These are phyloP conservation scores for Pythium brachiatum DNA, from an alignment of 352 stramenopile species.

Conservation along the genomic window DNA sequence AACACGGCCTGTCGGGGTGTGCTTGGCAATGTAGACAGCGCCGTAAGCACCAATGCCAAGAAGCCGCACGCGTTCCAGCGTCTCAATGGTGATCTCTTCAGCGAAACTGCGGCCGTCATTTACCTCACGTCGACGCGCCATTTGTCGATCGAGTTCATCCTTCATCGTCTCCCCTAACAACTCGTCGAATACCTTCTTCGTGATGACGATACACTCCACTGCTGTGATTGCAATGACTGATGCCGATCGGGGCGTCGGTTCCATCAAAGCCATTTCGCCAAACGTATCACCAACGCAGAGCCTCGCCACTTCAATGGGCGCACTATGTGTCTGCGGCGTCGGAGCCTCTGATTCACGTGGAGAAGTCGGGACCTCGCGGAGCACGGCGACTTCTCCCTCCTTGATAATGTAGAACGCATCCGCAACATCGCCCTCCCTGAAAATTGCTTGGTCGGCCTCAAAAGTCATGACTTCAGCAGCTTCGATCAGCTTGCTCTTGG, in stretches of 20 bases:
- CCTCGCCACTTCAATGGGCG: constrained; percentile 34
- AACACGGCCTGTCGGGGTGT: constrained; percentile 35
- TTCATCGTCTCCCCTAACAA: constrained; percentile 41
- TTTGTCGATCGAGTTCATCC: constrained; percentile 31
- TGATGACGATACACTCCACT: constrained; percentile 71
- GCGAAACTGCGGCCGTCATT: constrained; percentile 49
- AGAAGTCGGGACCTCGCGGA: too few relatives aligned
- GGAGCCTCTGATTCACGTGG: too few relatives aligned
- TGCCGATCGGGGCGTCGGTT: constrained; percentile 55
- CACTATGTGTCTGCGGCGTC: too few relatives aligned
- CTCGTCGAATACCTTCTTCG: constrained; percentile 60
- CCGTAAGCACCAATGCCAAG: constrained; percentile 59
- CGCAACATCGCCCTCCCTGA: constrained; percentile 43
- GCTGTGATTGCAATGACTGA: constrained; percentile 57
- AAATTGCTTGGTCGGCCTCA: constrained; percentile 40
- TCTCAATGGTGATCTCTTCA: constrained; percentile 46
- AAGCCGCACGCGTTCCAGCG: constrained; percentile 52
- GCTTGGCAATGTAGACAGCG: constrained; percentile 47
- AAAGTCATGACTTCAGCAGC: constrained; percentile 38
- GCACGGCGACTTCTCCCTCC: constrained; percentile 39
- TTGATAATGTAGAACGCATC: constrained; percentile 69
- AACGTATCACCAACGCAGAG: constrained; percentile 59
- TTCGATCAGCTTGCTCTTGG: constrained; percentile 50
- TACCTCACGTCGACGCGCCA: constrained; percentile 29
- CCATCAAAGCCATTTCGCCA: constrained; percentile 54